Evolutionary conservation across 345 rosid species (phyloP), one percentile per base, ranked within the genome.

Genomic region (Limnanthes douglasii): DNA sequence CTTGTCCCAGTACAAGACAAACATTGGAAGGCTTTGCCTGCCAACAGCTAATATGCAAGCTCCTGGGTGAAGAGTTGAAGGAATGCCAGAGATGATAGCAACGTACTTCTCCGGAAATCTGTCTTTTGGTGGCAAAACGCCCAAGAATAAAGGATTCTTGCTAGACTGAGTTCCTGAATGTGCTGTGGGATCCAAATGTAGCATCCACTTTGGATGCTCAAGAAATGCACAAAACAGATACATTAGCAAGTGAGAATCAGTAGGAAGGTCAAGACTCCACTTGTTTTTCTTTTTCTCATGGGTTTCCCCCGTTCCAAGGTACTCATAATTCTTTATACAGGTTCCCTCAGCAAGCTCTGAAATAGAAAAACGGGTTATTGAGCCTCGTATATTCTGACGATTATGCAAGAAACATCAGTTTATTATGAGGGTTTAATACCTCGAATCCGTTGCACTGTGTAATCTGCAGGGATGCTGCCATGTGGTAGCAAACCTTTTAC

Each of bases 171-270:
- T 75, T 43, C 86, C 98, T 31, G 81, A 55, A 53, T 74, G 65
- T 8, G 92, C 73, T 34, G 79, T 50, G 7, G 95, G 94, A 64
- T 88, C 98, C 31, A 88, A 70, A 56, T 79, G 98, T 8, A 82
- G 62, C 94, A 77, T 90, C 98, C 98, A 90, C 59, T 80, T 83
- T 4, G 95, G 98, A 39, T 84, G 86, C 66, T 90, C 98, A 37
- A 84, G 57, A 54, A 69, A 90, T 17, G 94, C 98, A 57, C 95
- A 84, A 57, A 90, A 88, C 34, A 88, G 56, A 55, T 90, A 90
- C 32, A 77, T 52, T 35, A 84, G 94, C 55, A 90, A 58, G 60
- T 79, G 92, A 14, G 98, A 77, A 66, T 90, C 98, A 0, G 84
- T 76, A 28, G 92, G 95, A 43, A 74, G 84, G 46, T 80, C 93